Evolutionary conservation across 2,329 filamentous ascomycete genomes (phyloP).

Genomic region (Ilyonectria mors-panacis): DNA sequence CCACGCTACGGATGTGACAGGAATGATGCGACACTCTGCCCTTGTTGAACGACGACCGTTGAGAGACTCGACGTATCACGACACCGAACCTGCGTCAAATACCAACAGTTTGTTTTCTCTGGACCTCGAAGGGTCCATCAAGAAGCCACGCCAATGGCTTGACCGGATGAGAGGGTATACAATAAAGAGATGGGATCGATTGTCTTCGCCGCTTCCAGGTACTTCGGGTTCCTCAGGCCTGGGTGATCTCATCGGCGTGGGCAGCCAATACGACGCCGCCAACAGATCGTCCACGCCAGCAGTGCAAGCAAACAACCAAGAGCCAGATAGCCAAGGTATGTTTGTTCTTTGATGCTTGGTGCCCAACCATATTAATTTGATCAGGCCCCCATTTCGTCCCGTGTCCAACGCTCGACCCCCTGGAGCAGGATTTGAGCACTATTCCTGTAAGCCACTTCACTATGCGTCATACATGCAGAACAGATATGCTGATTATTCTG

Average conservation of each 20-base stretch:
- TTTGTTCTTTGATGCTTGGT: neutral
- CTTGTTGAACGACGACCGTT: neutral
- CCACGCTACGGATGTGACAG: slow-evolving; percentile 1
- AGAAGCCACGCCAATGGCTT: slow-evolving; percentile 1
- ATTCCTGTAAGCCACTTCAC: neutral
- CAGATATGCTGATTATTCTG: neutral
- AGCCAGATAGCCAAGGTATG: neutral
- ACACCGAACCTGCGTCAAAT: neutral
- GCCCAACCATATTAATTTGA: neutral
- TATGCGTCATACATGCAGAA: too few relatives aligned
- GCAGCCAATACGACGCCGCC: slow-evolving; percentile 24
- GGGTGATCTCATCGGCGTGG: slow-evolving; percentile 30
- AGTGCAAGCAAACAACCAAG: neutral
- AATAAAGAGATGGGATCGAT: slow-evolving; percentile 6
- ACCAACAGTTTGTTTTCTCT: neutral
- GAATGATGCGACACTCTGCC: slow-evolving; percentile 2
- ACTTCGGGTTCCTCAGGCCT: neutral
- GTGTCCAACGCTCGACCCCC: neutral
- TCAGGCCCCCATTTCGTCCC: neutral
- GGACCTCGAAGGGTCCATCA: neutral
- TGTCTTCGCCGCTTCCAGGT: slow-evolving; percentile 7
- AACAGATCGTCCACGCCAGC: slow-evolving; percentile 10
- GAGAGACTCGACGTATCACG: neutral
- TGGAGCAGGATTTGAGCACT: neutral
- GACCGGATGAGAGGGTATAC: slow-evolving; percentile 16